These are phyloP conservation scores for Boletus sp. DNA, from an alignment of 768 basidiomycete species.

Conservation along the genomic window DNA sequence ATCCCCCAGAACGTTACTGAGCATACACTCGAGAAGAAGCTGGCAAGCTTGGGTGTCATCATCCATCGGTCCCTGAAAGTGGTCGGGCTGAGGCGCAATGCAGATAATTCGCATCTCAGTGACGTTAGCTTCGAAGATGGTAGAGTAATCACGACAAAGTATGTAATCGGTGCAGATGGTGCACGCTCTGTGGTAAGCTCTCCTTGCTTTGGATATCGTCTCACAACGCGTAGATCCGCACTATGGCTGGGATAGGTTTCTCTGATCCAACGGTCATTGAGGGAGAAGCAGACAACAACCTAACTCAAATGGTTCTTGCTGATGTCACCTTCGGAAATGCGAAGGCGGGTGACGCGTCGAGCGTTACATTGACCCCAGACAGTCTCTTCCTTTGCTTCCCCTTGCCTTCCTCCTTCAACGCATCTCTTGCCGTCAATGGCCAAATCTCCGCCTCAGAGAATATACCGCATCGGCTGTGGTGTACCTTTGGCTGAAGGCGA, in stretches of 20 bases:
- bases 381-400: too few species aligned
- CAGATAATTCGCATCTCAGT: neutral
- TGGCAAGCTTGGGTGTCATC: too few species aligned
- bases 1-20: neutral
- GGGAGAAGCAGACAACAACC: neutral
- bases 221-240: neutral
- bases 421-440: neutral
- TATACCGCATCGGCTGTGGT: neutral
- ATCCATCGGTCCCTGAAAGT: neutral
- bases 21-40: neutral
- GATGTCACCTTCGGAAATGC: neutral
- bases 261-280: neutral
- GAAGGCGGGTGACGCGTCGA: too few species aligned
- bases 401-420: too few species aligned
- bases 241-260: neutral
- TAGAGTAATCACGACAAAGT: neutral
- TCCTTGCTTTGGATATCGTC: neutral
- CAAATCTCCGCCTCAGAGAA: neutral
- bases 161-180: neutral
- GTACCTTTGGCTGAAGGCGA: neutral
- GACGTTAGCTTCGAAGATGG: neutral
- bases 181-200: neutral
- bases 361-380: too few species aligned
- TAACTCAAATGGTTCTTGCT: neutral
- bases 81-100: neutral